Percentiles rank a stretch among this genome's conserved stretches.
phyloP scores from a whole-genome alignment of 192 early-diverging fungal genomes.

The Backusella luteola region DNA sequence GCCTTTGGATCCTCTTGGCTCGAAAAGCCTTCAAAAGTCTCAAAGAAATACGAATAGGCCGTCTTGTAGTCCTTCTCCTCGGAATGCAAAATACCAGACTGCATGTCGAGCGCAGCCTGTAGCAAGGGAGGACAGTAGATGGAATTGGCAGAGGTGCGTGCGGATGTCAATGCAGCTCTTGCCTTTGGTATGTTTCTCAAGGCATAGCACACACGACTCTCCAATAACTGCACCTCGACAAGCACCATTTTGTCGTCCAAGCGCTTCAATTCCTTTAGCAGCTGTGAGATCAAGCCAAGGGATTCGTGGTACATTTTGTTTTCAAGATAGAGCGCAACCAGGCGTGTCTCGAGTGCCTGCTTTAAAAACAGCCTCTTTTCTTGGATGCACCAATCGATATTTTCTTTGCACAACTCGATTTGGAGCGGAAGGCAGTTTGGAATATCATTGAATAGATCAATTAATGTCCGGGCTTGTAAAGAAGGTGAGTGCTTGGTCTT shows the following conservation, averaged over 20 bases:
- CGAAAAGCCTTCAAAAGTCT: constrained; percentile 92
- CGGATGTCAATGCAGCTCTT: constrained; percentile 92
- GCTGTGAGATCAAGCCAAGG: constrained; percentile 70
- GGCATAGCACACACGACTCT: constrained; percentile 91
- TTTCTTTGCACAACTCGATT: constrained; percentile 90
- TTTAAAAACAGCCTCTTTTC: constrained; percentile 95
- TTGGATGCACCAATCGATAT: constrained; percentile 87
- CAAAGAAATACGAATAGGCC: constrained; percentile 98
- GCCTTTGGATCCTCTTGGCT: constrained; percentile 84
- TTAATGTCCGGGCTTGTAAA: constrained; percentile 69
- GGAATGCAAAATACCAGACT: constrained; percentile 96
- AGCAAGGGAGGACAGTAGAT: constrained; percentile 97
- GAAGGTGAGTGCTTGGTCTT: too few species aligned
- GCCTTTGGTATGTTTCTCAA: constrained; percentile 92
- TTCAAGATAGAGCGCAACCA: constrained; percentile 85
- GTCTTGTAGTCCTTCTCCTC: constrained; percentile 99
- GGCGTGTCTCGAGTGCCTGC: constrained; percentile 91
- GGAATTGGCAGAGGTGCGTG: constrained; percentile 93
- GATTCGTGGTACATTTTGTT: constrained; percentile 96
- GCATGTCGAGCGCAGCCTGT: constrained; percentile 95
- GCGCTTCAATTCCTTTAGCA: constrained; percentile 94
- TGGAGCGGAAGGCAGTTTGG: constrained; percentile 84
- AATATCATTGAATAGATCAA: constrained; percentile 87
- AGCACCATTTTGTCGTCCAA: constrained; percentile 98
- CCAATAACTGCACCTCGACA: constrained; percentile 95